Base-by-base conservation (phyloP, 345 rosid genomes). In the Combretum micranthum region DNA sequence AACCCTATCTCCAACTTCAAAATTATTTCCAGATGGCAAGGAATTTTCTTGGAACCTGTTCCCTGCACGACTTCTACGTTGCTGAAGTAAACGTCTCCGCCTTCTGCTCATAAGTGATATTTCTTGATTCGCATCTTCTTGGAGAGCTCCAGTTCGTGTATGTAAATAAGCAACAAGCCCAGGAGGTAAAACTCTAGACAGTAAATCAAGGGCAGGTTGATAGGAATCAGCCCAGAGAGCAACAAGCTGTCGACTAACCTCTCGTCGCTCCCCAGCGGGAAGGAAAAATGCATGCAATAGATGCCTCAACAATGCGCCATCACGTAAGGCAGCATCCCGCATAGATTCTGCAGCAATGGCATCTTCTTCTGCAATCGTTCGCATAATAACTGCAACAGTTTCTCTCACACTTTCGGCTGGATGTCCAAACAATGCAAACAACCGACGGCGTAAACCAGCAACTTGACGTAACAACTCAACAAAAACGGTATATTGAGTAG, bases 191-290 rank as follows among this genome's bases (percentile, higher is more conserved):
- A 87, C 88, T 69, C 99, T 85, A 51, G 96, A 90, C 64, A 90
- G 67, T 48, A 90, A 71, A 62, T 85, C 88, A 59, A 89, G 72
- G 60, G 99, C 94, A 49, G 99, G 99, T 69, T 87, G 97, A 71
- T 93, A 90, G 60, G 99, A 93, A 79, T 93, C 99, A 13, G 99
- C 99, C 99, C 99, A 93, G 53, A 93, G 88, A 65, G 97, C 99
- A 57, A 93, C 99, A 82, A 93, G 99, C 75, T 93, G 99, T 64
- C 83, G 83, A 78, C 97, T 93, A 64, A 93, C 90, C 72, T 90
- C 97, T 4, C 96, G 84, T 9, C 95, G 84, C 81, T 93, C 99
- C 64, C 94, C 95, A 63, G 87, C 75, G 71, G 92, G 85, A 75
- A 87, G 81, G 60, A 76, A 83, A 75, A 85, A 93, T 16, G 96